Base-by-base conservation (phyloP, 2,329 filamentous ascomycete species). In the Cladosporium sp. region DNA sequence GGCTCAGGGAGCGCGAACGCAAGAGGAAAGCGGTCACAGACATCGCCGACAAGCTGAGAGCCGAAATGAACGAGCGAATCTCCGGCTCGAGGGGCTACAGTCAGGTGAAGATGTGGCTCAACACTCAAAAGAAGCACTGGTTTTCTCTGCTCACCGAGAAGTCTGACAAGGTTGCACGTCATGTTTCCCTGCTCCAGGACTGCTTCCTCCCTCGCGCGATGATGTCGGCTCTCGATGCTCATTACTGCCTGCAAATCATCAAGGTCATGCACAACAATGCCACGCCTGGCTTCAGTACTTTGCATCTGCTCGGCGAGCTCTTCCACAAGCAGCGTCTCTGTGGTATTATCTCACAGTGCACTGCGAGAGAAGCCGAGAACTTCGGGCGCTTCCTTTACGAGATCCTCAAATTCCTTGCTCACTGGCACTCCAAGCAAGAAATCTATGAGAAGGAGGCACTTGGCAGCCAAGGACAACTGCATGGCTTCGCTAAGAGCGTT, bases 341-440 rank as follows among this genome's bases (percentile, higher is more conserved):
- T 1, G 86, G 90, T 10, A 85, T 97, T 60, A 92, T 99, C 65
- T 97, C 96, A 76, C 88, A 90, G 58, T 96, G 91, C 76, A 96
- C 93, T 0, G 90, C 94, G 28, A 90, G 92, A 65, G 96, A 99
- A 78, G 92, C 93, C 0, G 92, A 97, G 76, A 92, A 96, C 71
- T 82, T 99, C n/a, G 95, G 93, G 14, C 91, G 92, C 28, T 98
- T 99, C 78, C 80, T 99, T 64, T 92, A 90, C 74, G 88, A 94
- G 68, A 83, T 95, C 1, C 81, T 99, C 12, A 87, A 89, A 67
- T 92, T 97, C 70, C 83, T 99, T 21, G 86, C 88, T 8, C 83
- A 84, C 61, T 99, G 96, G 95, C 95, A 98, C 78, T 86, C 86
- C 28, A 90, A 92, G 75, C 89, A 90, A 73, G 78, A 82, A 6